Evolutionary conservation across 2,329 filamentous ascomycete genomes (phyloP).

Genomic region (Verticillium nubilum): DNA sequence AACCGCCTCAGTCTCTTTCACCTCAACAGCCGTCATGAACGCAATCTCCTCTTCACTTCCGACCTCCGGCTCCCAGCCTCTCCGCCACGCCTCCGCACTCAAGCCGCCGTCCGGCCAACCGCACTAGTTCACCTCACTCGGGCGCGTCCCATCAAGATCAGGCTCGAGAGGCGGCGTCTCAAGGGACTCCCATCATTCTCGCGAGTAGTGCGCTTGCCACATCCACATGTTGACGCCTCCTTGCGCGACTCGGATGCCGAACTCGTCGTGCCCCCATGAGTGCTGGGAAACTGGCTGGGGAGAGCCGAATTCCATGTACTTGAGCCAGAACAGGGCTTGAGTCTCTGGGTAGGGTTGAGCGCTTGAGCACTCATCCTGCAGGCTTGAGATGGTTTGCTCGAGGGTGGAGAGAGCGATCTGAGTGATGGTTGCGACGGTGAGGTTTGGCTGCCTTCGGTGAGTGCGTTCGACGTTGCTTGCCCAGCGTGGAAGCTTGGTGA

Average conservation of each 20-base stretch:
- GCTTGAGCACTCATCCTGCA: background rate
- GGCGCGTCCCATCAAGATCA: constrained; percentile 5
- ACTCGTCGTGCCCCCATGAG: background rate
- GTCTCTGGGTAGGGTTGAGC: constrained; percentile 5
- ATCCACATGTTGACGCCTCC: constrained; percentile 1
- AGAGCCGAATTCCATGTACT: constrained; percentile 1
- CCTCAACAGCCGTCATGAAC: constrained; percentile 13
- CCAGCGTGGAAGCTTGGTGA: constrained; percentile 7
- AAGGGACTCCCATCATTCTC: constrained; percentile 1
- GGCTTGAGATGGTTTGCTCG: constrained; percentile 2
- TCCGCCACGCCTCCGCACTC: background rate
- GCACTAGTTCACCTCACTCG: constrained; percentile 6
- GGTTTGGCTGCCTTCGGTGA: background rate
- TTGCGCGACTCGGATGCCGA: background rate
- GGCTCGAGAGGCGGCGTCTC: constrained; percentile 2
- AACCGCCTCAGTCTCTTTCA: constrained; percentile 7
- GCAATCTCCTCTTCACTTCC: constrained; percentile 13
- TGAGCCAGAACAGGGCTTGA: constrained; percentile 6
- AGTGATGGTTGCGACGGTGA: background rate
- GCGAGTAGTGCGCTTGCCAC: constrained; percentile 5
- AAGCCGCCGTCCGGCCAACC: constrained; percentile 7
- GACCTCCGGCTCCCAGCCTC: constrained; percentile 12
- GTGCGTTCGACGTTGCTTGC: constrained; percentile 3
- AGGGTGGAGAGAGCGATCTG: constrained; percentile 3
- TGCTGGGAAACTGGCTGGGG: background rate